Evolutionary conservation across 768 basidiomycete genomes (phyloP).

Genomic region (Mycena metata): DNA sequence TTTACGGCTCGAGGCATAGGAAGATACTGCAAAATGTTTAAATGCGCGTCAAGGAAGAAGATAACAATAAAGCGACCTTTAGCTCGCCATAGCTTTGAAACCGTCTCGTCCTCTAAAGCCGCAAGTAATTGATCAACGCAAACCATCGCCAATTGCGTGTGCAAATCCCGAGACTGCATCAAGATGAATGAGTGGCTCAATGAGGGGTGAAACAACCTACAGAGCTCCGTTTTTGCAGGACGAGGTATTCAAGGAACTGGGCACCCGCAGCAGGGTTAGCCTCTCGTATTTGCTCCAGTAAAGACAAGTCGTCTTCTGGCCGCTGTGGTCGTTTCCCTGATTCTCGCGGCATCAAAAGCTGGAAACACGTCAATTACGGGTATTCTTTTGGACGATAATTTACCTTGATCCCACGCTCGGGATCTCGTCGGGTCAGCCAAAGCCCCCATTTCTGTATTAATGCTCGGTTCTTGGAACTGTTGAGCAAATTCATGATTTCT

Average conservation of each 20-base stretch:
- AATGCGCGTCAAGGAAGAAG: slow-evolving; percentile 6
- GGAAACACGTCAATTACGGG: slow-evolving; percentile 8
- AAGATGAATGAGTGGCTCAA: background rate
- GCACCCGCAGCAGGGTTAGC: slow-evolving; percentile 73
- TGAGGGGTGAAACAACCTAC: slow-evolving; percentile 51
- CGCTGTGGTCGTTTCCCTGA: slow-evolving; percentile 68
- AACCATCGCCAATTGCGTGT: slow-evolving; percentile 71
- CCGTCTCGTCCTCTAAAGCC: slow-evolving; percentile 63
- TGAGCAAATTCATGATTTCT: slow-evolving; percentile 70
- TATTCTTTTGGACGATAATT: background rate
- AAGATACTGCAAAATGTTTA: slow-evolving; percentile 54
- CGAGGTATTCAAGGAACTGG: slow-evolving; percentile 85
- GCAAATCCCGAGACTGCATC: slow-evolving; percentile 70
- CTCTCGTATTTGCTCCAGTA: slow-evolving; percentile 69
- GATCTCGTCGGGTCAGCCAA: slow-evolving; percentile 82
- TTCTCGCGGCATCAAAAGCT: slow-evolving; percentile 75
- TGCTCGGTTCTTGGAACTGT: slow-evolving; percentile 67
- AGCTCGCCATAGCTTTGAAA: slow-evolving; percentile 77
- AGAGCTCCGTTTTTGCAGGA: slow-evolving; percentile 74
- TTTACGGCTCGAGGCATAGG: slow-evolving; percentile 62
- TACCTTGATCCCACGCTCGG: slow-evolving; percentile 81
- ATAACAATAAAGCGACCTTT: slow-evolving; percentile 62
- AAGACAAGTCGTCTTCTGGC: slow-evolving; percentile 70
- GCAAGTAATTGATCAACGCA: slow-evolving; percentile 69
- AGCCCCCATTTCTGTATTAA: slow-evolving; percentile 82